Percentiles rank a stretch among this genome's conserved stretches.
Evolutionary conservation across 805 yeast species (phyloP).

Genomic region (Lipomyces spencermartinsiae): DNA sequence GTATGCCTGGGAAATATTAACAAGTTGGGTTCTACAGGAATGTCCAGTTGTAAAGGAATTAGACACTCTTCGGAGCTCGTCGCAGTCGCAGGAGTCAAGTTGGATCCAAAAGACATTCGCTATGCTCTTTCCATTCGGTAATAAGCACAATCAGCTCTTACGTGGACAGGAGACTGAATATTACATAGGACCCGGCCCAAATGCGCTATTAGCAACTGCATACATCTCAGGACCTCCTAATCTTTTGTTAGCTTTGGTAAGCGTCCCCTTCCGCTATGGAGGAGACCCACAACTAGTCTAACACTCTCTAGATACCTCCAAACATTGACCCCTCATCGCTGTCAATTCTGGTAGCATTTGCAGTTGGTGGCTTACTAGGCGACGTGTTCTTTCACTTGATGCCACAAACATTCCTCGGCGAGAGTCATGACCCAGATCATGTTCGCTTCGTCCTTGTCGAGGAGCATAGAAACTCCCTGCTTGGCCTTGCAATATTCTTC

Average conservation of each 20-base stretch:
- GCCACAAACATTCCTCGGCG: slow-evolving; percentile 70
- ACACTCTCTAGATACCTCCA: slow-evolving; percentile 54
- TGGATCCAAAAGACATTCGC: slow-evolving; percentile 52
- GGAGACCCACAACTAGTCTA: background rate
- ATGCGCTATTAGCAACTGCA: slow-evolving; percentile 67
- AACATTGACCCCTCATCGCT: slow-evolving; percentile 58
- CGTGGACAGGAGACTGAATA: background rate
- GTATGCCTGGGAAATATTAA: background rate
- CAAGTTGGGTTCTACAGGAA: slow-evolving; percentile 39
- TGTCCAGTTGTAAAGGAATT: slow-evolving; percentile 53
- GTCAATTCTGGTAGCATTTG: slow-evolving; percentile 68
- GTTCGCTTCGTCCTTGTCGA: slow-evolving; percentile 56
- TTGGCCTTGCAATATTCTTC: slow-evolving; percentile 62
- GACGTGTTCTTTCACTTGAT: slow-evolving; percentile 74
- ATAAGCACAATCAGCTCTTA: background rate
- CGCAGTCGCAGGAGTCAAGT: slow-evolving; percentile 34
- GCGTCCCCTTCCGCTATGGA: background rate
- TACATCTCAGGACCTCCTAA: slow-evolving; percentile 72
- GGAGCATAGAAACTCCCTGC: slow-evolving; percentile 54
- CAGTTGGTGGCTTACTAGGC: slow-evolving; percentile 77
- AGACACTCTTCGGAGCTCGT: slow-evolving; percentile 42
- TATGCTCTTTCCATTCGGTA: slow-evolving; percentile 46
- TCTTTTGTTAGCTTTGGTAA: slow-evolving; percentile 54
- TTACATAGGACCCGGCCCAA: slow-evolving; percentile 60
- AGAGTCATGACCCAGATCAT: slow-evolving; percentile 51